phyloP scores from a whole-genome alignment of 2,329 filamentous ascomycete genomes.

The Pseudocercospora crystallina region DNA sequence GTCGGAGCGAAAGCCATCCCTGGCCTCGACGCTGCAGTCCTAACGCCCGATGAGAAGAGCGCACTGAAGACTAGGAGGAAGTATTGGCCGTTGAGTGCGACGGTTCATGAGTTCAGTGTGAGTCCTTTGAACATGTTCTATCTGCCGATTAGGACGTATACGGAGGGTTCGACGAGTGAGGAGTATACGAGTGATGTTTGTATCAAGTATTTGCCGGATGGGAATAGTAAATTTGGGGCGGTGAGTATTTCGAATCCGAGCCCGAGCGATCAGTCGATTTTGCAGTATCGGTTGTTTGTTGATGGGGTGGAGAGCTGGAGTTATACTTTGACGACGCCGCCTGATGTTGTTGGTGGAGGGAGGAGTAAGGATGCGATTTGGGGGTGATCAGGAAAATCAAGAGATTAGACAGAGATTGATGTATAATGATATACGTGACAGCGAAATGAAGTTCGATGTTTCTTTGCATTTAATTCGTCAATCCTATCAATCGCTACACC shows the following conservation, averaged over 20 bases:
- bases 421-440: too few species aligned
- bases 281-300: slow-evolving; percentile 80
- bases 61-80: slow-evolving; percentile 27
- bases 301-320: slow-evolving; percentile 80
- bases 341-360: slow-evolving; percentile 39
- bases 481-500: neutral
- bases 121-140: slow-evolving; percentile 95
- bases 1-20: slow-evolving; percentile 23
- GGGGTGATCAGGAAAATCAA: slow-evolving; percentile 33
- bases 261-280: slow-evolving; percentile 64
- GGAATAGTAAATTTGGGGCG: slow-evolving; percentile 84
- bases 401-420: neutral
- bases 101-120: slow-evolving; percentile 87
- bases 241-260: slow-evolving; percentile 72
- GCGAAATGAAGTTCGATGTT: neutral
- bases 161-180: slow-evolving; percentile 54
- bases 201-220: slow-evolving; percentile 81
- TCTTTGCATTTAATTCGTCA: neutral
- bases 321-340: slow-evolving; percentile 47
- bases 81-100: slow-evolving; percentile 60
- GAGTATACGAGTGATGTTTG: slow-evolving; percentile 75
- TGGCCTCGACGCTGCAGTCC: slow-evolving; percentile 4
- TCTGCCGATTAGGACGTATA: slow-evolving; percentile 78
- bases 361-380: slow-evolving; percentile 48
- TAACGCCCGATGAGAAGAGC: slow-evolving; percentile 16